Evolutionary conservation across 176 grass and related monocot species (phyloP).

Genomic region (Oryza meridionalis): DNA sequence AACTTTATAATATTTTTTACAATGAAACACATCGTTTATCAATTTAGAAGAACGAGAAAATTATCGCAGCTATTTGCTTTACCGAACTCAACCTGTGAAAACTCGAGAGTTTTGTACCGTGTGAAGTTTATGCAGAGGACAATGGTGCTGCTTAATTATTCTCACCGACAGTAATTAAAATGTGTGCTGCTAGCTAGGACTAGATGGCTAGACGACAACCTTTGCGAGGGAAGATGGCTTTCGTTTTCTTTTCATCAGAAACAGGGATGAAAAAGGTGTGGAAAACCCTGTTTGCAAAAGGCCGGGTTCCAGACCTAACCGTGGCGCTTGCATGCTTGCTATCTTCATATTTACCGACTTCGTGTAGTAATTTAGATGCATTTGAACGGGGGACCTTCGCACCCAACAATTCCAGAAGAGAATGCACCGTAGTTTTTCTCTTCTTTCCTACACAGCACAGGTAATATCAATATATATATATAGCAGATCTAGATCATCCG

Average conservation of each 20-base stretch:
- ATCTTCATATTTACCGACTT: background rate
- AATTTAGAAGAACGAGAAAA: too few relatives aligned
- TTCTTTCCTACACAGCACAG: background rate
- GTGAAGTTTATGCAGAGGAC: too few relatives aligned
- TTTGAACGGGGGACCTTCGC: background rate
- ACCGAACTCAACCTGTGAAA: background rate
- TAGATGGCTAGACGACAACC: background rate
- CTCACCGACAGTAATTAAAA: background rate
- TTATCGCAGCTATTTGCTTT: too few relatives aligned
- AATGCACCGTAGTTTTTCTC: background rate
- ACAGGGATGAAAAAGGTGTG: background rate
- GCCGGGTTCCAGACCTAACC: too few relatives aligned
- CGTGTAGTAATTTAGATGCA: background rate
- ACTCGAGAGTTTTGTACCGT: background rate
- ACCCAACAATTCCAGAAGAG: background rate
- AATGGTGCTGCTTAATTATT: too few relatives aligned
- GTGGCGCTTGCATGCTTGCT: background rate
- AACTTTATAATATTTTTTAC: too few relatives aligned
- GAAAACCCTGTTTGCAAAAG: conserved; percentile 1
- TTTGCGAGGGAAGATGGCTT: background rate
- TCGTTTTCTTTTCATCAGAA: background rate
- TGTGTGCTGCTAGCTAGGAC: too few relatives aligned
- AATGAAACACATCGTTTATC: too few relatives aligned
- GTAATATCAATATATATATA: background rate
- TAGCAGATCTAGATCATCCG: background rate